Base-by-base conservation (phyloP, 768 basidiomycete genomes). In the Infundibulicybe gibba region DNA sequence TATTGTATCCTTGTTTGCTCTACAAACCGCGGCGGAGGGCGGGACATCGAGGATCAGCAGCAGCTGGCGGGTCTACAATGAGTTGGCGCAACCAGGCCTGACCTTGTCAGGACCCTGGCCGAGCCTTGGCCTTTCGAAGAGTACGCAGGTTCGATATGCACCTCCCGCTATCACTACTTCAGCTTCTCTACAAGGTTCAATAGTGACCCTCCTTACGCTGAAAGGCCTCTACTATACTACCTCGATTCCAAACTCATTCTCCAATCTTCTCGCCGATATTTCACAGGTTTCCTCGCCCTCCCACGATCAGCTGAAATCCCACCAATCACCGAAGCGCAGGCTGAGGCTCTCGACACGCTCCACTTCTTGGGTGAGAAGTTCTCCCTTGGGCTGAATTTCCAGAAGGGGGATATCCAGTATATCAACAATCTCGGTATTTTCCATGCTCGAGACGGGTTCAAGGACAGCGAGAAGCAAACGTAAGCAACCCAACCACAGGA, bases 341-440 rank as follows among this genome's bases (percentile, higher is more conserved):
- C 70, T 3, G 72, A 74, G 49, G 70, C 72, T 6, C 56, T 74
- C 31, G 72, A 74, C 47, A 66, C 65, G 6, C 49, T 74, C 19
- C 71, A 73, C 44, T 74, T 70, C 52, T 47, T 69, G 68, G 3
- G n/a, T n/a, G 67, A 72, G 52, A 70, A 70, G 45, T 67, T 65
- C 48, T 65, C 67, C 25, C 58, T 74, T 3, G 66, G 59, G 6
- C 61, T 72, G 42, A 71, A 72, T 43, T 72, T 74, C 59, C 61
- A 70, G 52, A 74, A 52, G 72, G 71, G n/a, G 35, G 71, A 74
- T 49, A 72, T 74, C 33, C 72, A 74, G 49, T 74, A 72, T 52
- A 71, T 72, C 59, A 74, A 72, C 49, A 72, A 65, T 45, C 51
- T 74, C 43, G 62, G 69, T 2, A 45, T 74, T 41, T 57, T 74